These are phyloP conservation scores for Dryadomyces quercus-mongolicae DNA, from an alignment of 2,329 filamentous ascomycete genomes.

Conservation along the genomic window DNA sequence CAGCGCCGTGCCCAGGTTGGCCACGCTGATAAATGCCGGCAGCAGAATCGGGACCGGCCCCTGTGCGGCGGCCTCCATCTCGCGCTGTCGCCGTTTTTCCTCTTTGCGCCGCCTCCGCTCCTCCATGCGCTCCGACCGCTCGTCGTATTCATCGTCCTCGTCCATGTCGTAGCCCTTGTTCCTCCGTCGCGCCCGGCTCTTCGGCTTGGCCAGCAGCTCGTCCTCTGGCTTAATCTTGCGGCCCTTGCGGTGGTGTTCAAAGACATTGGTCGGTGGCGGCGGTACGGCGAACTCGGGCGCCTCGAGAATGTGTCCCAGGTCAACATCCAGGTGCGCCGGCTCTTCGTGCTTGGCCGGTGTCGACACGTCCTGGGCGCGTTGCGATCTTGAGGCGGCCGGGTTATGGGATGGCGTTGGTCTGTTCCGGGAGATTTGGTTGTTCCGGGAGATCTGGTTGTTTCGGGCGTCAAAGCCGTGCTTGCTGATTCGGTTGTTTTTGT, in stretches of 20 bases:
- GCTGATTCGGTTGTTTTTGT: too few species aligned
- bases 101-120: conserved; percentile 27
- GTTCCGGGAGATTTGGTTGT: too few species aligned
- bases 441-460: too few species aligned
- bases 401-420: too few species aligned
- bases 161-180: conserved; percentile 6
- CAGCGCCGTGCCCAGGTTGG: conserved; percentile 64
- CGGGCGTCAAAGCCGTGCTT: too few species aligned
- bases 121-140: conserved; percentile 23
- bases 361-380: too few species aligned
- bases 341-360: too few species aligned
- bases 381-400: too few species aligned
- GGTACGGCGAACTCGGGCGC: not conserved
- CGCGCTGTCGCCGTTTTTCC: conserved; percentile 28
- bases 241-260: conserved; percentile 2
- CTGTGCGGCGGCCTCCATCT: conserved; percentile 23
- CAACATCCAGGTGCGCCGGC: not conserved
- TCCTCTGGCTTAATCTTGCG: not conserved
- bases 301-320: not conserved
- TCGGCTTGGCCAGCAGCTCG: not conserved
- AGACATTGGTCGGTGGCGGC: not conserved
- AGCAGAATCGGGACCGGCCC: conserved; percentile 54
- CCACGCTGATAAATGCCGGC: conserved; percentile 86
- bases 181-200: not conserved
- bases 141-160: conserved; percentile 27